Evolutionary conservation across 2,329 filamentous ascomycete species (phyloP), one percentile per base, ranked within the genome.

Genomic region (Fusarium albidum): DNA sequence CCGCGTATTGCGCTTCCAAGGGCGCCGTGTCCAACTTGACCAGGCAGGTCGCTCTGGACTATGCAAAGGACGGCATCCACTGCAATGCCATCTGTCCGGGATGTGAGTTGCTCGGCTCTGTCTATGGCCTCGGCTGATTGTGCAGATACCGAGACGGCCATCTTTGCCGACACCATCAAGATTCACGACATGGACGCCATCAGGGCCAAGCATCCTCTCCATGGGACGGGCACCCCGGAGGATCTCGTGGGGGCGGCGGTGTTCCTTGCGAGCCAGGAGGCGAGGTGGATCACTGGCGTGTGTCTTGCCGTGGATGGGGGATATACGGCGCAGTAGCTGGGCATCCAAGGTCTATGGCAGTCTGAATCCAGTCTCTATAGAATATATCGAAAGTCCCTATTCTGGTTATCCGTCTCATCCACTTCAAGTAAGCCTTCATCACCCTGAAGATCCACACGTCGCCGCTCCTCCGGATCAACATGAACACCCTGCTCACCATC

Each of bases 11-110:
- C 10, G 73, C 80, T 1, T 78, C 76, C 0, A 84, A 83, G 55
- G 79, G 77, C 6, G 80, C 78, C 0, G 79, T 83, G 0, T 69
- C 76, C 4, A 78, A 77, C n/a, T 55, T 83, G 5, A 84, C 81
- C 0, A 73, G 75, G 28, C 69, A 75, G 9, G 71, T 80, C 0
- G 80, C 80, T 0, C 54, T 79, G 29, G 82, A 84, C 33, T 82
- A 80, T 56, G 81, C 77, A 0, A 64, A 65, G 1, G 64, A 77
- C 10, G 68, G 73, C 1, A 81, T 84, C 21, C 81, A 84, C 54
- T 75, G 77, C 28, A 84, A 84, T 59, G 79, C 79, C 0, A 72
- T 84, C 6, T 82, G 80, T 46, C 82, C 82, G 5, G 82, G 82
- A 6, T 83, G 63, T 63, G 14, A 45, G 55, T 37, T 9, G 3